Conservation (phyloP, 208 protist species). For the Zelonia costaricensis region DNA sequence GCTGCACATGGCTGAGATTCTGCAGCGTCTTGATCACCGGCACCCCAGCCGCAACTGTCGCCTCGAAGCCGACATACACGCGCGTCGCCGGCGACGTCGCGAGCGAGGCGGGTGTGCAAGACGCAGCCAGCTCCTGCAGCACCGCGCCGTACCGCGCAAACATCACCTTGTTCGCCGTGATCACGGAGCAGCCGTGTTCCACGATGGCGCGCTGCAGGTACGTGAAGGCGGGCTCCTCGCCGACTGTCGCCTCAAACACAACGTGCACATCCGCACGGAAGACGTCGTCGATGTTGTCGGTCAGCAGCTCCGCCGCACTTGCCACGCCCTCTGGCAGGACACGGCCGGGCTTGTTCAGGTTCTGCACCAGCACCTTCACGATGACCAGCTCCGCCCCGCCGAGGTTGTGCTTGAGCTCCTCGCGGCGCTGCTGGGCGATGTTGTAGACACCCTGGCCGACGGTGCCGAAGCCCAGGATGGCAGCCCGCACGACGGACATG, state of each 20-base stretch:
- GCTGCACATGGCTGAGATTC: slow-evolving; percentile 30
- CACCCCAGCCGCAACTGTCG: slow-evolving; percentile 32
- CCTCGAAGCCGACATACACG: slow-evolving; percentile 33
- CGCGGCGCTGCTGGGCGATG: slow-evolving; percentile 29
- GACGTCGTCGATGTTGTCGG: slow-evolving; percentile 22
- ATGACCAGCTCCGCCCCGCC: slow-evolving; percentile 27
- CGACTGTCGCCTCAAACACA: slow-evolving; percentile 39
- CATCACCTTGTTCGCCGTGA: slow-evolving; percentile 49
- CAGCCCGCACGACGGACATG: slow-evolving; percentile 20
- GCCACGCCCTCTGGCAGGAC: slow-evolving; percentile 17
- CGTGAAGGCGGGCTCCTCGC: slow-evolving; percentile 32
- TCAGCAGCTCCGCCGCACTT: slow-evolving; percentile 28
- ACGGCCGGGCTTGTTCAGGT: slow-evolving; percentile 8
- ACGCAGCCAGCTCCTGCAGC: slow-evolving; percentile 29
- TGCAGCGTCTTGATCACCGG: slow-evolving; percentile 43
- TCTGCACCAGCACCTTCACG: slow-evolving; percentile 35
- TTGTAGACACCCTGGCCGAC: slow-evolving; percentile 45
- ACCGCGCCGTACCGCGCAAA: slow-evolving; percentile 30
- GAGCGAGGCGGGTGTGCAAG: slow-evolving; percentile 7
- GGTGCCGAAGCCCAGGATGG: slow-evolving; percentile 44
- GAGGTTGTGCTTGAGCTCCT: slow-evolving; percentile 26
- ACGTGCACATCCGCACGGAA: slow-evolving; percentile 24
- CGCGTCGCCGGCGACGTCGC: slow-evolving; percentile 14
- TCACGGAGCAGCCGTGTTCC: slow-evolving; percentile 32
- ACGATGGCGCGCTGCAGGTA: slow-evolving; percentile 29